Percentiles rank a stretch among this genome's conserved stretches.
phyloP scores from a whole-genome alignment of 176 grass and related monocot species.

The Zizania latifolia region DNA sequence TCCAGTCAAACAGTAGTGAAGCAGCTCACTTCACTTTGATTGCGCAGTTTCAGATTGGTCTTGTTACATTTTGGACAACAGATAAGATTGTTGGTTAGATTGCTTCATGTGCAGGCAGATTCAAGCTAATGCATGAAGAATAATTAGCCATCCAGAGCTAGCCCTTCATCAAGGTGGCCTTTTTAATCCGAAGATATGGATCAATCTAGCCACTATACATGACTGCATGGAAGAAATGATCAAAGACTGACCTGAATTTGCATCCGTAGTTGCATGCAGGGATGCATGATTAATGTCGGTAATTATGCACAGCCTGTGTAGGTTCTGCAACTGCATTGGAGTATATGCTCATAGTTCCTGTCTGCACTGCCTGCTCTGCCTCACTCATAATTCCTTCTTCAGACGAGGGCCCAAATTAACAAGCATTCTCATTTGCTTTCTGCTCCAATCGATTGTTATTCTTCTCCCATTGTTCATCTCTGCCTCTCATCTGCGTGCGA shows the following conservation, averaged over 20 bases:
- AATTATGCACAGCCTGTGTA: not conserved
- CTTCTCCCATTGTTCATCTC: not conserved
- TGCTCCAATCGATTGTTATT: not conserved
- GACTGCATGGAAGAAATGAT: conserved; percentile 25
- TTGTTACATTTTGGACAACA: not conserved
- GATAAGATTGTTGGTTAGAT: not conserved
- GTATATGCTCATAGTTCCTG: no score
- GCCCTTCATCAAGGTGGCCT: not conserved
- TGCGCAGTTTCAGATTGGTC: not conserved
- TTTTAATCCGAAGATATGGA: conserved; percentile 12
- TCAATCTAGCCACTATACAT: not conserved
- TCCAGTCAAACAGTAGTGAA: conserved; percentile 5
- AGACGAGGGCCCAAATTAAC: not conserved
- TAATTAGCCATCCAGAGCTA: not conserved
- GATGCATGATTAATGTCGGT: conserved; percentile 35
- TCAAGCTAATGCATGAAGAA: not conserved
- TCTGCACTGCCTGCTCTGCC: not conserved
- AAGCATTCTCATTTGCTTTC: not conserved
- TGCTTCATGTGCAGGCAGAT: not conserved
- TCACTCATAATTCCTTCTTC: conserved; percentile 3
- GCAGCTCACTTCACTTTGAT: not conserved
- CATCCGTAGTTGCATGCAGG: not conserved
- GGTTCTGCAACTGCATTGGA: no score
- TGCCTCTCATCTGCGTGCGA: not conserved
- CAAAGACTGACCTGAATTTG: not conserved